Base-by-base conservation (phyloP, 768 basidiomycete species). In the Harrya chromipes region DNA sequence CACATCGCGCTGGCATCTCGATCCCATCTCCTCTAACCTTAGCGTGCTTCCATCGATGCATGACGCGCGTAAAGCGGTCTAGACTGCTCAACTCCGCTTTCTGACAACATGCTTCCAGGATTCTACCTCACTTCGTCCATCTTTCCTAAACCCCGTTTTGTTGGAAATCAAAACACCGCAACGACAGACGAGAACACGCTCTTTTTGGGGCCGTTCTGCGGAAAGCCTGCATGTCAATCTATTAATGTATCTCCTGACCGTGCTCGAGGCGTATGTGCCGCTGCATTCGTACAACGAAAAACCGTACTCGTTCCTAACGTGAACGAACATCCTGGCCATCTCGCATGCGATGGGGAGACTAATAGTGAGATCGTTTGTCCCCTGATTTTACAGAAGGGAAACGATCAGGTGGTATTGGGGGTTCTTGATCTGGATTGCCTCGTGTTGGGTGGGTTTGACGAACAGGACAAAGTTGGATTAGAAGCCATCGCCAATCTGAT, bases 351-450 rank as follows among this genome's bases (percentile, higher is more conserved):
- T 57, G 89, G 84, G 19, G 83, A 85, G 46, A 95, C 94, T 2
- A 85, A 85, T 61, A 90, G 89, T 59, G 95, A 98, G 66, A 82
- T 97, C 43, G 94, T 97, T 20, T 72, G 87, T 43, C 94, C 94
- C 7, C 74, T 97, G 16, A 63, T 84, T 39, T 56, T 76, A 34
- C 55, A 53, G 29, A 45, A 49, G 20, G 62, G 66, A 43, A 67
- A 66, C 34, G 68, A 58, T n/a, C 61, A 63, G 23, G 58, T 62
- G 26, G 67, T 72, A 17, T 49, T 81, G 40, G 83, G 83, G n/a
- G 82, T 86, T 17, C 70, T 97, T 36, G 94, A 97, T 70, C 72
- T 97, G 38, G 94, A 97, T 63, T 94, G 90, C 58, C 80, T 93
- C 20, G 80, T 74, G 3, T 53, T 81, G 14, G 70, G 63, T 6